Percentiles rank a stretch among this genome's conserved stretches.
phyloP scores from a whole-genome alignment of 2,329 filamentous ascomycete genomes.

The Xylaria polymorpha region DNA sequence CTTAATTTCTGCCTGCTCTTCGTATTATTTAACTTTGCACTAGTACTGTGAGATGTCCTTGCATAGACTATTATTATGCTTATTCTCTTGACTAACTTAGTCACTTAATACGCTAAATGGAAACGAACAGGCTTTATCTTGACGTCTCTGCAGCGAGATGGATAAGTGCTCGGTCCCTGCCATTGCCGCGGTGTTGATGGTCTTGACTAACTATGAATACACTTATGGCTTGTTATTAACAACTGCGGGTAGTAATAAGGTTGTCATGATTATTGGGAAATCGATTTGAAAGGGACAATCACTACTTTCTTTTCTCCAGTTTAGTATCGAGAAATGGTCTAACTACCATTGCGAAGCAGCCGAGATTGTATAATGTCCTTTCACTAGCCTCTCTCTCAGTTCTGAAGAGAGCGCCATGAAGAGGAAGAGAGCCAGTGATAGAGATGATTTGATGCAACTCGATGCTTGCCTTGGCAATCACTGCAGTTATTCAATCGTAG shows the following conservation, averaged over 20 bases:
- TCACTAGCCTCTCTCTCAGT: background rate
- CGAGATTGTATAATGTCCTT: background rate
- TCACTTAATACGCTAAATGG: background rate
- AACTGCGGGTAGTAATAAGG: background rate
- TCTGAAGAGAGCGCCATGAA: background rate
- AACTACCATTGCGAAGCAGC: background rate
- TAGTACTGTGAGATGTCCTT: too few relatives aligned
- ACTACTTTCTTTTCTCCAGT: background rate
- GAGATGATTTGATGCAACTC: too few relatives aligned
- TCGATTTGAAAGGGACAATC: background rate
- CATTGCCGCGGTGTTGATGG: background rate
- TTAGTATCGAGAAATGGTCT: too few relatives aligned
- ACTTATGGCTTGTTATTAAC: background rate
- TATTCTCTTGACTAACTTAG: background rate
- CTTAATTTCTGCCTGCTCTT: background rate
- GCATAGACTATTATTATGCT: background rate
- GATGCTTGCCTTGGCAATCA: background rate
- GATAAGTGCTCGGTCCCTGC: background rate
- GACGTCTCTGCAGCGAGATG: background rate
- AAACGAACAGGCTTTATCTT: background rate
- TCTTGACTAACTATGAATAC: background rate
- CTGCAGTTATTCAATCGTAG: background rate
- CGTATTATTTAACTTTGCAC: background rate
- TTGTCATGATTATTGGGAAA: background rate
- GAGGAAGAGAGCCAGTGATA: background rate